A percentile compares a stretch with the other conserved stretches of the same genome.
Evolutionary conservation across 768 basidiomycete species (phyloP).

Genomic region (Leccinum pellstonianum): DNA sequence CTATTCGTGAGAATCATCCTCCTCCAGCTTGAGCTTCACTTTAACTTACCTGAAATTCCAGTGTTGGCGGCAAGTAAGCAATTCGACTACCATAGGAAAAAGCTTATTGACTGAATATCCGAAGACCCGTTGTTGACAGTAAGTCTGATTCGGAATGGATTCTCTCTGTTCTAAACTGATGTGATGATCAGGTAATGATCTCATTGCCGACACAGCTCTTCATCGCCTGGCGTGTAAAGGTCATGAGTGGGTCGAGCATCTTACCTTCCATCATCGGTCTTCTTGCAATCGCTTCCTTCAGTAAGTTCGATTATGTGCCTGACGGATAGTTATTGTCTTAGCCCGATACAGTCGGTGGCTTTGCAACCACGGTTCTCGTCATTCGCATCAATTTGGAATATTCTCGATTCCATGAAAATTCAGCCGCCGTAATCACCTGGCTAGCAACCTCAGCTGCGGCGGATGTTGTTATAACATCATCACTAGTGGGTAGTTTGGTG

Average conservation of each 20-base stretch:
- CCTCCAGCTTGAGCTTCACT: constrained; percentile 15
- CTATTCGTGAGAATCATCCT: constrained; percentile 2
- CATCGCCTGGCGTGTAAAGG: constrained; percentile 44
- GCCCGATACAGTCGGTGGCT: constrained; percentile 30
- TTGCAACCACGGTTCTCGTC: constrained; percentile 34
- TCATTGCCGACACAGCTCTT: constrained; percentile 46
- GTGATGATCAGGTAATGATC: constrained; percentile 39
- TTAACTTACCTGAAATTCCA: constrained; percentile 12
- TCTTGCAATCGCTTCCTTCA: constrained; percentile 7
- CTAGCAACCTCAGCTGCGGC: constrained; percentile 39
- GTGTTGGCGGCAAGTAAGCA: constrained; percentile 15
- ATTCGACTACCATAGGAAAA: neutral
- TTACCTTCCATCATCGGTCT: constrained; percentile 27
- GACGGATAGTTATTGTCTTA: neutral
- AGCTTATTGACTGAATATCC: neutral
- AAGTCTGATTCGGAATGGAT: constrained; percentile 1
- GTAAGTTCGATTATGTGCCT: neutral
- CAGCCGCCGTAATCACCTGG: constrained; percentile 41
- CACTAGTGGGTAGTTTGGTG: constrained; percentile 46
- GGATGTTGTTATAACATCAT: constrained; percentile 43
- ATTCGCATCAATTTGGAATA: constrained; percentile 33
- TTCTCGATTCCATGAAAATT: constrained; percentile 33
- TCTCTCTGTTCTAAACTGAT: neutral
- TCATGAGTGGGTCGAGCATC: constrained; percentile 32
- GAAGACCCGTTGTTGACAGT: constrained; percentile 49